Base-by-base conservation (phyloP, 805 yeast genomes). In the Candida saitoana region DNA sequence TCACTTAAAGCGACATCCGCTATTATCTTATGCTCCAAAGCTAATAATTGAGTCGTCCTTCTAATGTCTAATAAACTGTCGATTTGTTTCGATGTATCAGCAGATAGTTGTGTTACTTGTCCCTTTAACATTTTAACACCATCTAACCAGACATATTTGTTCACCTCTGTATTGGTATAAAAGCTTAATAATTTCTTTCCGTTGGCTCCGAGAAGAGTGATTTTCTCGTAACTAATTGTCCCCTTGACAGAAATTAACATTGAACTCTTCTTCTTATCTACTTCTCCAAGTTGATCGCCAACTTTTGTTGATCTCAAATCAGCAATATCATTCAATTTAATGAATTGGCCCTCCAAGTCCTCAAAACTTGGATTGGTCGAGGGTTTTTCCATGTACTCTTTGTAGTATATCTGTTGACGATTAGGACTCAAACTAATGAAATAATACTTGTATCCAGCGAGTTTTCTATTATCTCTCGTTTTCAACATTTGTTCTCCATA, bases 61-160 rank as follows among this genome's bases (percentile, higher is more conserved):
- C 74, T 55, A 33, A 69, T 58, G 14, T 61, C 70, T 16, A 59
- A 50, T 49, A 69, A 59, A 12, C 56, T 47, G 19, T 57, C 53
- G 29, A 68, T 49, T 46, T 69, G 74, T 19, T 54, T 54, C 15
- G 61, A 59, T 5, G 75, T 68, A 24, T 68, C 72, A 7, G 42
- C 47, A 0, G 72, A 66, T 24, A 69, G 57, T 27, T 62, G 59
- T 16, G 56, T 56, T 2, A 51, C 56, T 47, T 55, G 50, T 4
- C 69, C 70, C 46, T 61, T 63, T 49, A 69, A 64, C 70, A 69
- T 63, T 52, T 77, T 79, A 41, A 87, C 59, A 0, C 95, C 96
- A 61, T 87, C 95, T 27, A 83, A 64, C 95, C 95, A 87, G 5
- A 81, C 76, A 41, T 76, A 77, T 34, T 83, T 79, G 38, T 78